Evolutionary conservation across 345 rosid genomes (phyloP).

Genomic region (Alliaria petiolata): DNA sequence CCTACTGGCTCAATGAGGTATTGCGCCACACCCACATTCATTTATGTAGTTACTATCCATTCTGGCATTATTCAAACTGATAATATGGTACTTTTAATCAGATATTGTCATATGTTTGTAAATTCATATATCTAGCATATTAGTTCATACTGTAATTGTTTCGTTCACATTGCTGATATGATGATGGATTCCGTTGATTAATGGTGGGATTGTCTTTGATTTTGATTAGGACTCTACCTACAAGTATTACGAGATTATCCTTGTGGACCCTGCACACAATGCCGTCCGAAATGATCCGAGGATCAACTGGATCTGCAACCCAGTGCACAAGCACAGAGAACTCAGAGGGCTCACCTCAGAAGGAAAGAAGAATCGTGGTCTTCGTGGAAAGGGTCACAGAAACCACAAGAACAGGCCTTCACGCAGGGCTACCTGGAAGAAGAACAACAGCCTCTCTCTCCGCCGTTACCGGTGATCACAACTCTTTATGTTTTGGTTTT

Average conservation of each 20-base stretch:
- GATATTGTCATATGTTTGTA: no score
- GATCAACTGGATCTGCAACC: conserved; percentile 83
- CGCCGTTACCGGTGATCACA: conserved; percentile 59
- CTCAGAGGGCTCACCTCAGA: conserved; percentile 84
- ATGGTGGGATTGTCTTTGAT: neutral
- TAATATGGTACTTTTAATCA: no score
- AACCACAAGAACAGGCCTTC: conserved; percentile 78
- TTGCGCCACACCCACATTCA: neutral
- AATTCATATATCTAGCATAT: no score
- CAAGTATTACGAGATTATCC: conserved; percentile 70
- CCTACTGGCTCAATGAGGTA: conserved; percentile 90
- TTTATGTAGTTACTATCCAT: neutral
- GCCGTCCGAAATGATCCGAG: conserved; percentile 73
- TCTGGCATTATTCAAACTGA: no score
- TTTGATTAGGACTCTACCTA: conserved; percentile 65
- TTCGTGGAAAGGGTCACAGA: conserved; percentile 73
- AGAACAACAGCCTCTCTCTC: conserved; percentile 54
- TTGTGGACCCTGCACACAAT: conserved; percentile 73
- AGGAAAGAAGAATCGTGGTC: conserved; percentile 82
- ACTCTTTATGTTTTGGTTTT: neutral
- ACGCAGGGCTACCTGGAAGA: conserved; percentile 82
- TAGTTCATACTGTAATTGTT: no score
- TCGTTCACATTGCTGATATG: neutral
- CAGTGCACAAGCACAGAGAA: conserved; percentile 83
- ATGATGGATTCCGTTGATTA: neutral